Evolutionary conservation across 192 early-diverging fungal genomes (phyloP).

Genomic region (Entrophospora sp.): DNA sequence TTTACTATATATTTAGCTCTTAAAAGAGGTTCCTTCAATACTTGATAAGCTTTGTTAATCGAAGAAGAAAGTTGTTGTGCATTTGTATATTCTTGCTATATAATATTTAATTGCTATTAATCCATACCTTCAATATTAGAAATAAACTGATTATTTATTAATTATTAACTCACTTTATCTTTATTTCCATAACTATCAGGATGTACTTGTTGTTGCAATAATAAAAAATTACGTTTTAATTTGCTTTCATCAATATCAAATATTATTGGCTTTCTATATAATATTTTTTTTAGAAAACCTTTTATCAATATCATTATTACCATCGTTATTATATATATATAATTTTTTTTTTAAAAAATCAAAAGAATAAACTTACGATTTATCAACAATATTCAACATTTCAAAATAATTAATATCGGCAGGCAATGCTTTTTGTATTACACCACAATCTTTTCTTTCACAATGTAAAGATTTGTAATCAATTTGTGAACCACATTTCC

Average conservation of each 20-base stretch:
- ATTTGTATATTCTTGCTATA: conserved; percentile 51
- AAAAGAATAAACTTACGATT: too few relatives aligned
- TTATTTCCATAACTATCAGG: conserved; percentile 72
- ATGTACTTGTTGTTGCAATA: conserved; percentile 73
- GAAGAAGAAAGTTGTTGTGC: conserved; percentile 69
- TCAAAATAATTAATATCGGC: conserved; percentile 49
- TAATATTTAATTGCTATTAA: background rate
- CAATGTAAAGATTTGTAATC: conserved; percentile 43
- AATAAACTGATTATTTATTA: background rate
- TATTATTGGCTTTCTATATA: conserved; percentile 30
- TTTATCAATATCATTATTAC: too few relatives aligned
- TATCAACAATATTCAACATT: conserved; percentile 34
- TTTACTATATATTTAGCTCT: conserved; percentile 71
- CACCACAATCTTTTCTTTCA: conserved; percentile 44
- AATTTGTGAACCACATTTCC: conserved; percentile 48
- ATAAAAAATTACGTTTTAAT: conserved; percentile 59
- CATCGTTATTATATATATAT: too few relatives aligned
- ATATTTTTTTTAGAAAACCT: too few relatives aligned
- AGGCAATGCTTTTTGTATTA: conserved; percentile 45
- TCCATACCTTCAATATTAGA: background rate
- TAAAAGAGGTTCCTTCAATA: conserved; percentile 65
- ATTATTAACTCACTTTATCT: conserved; percentile 36
- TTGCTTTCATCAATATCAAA: conserved; percentile 60
- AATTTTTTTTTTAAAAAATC: too few relatives aligned
- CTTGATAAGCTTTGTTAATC: conserved; percentile 82